These are phyloP conservation scores for Cunninghamia lanceolata DNA, from an alignment of 75 land plant genomes.

Conservation along the genomic window DNA sequence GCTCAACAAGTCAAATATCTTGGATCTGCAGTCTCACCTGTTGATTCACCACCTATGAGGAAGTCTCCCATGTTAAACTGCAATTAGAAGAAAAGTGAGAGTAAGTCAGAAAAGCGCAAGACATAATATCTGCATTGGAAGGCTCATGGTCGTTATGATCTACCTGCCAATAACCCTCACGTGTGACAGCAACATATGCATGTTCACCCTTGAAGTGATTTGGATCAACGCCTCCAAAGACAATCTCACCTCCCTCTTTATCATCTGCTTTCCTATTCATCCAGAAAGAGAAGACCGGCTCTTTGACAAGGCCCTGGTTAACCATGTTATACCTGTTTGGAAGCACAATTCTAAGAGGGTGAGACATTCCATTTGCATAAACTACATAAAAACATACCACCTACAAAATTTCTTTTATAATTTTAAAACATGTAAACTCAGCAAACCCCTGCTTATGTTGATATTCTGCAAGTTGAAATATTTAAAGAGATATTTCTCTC, in stretches of 20 bases:
- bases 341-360: neutral
- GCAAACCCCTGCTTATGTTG: neutral
- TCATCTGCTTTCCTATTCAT: constrained; percentile 76
- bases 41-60: constrained; percentile 54
- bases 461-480: neutral
- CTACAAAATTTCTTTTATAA: neutral
- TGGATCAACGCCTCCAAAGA: constrained; percentile 95
- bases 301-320: constrained; percentile 75
- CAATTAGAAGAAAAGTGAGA: constrained; percentile 3
- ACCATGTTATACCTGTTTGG: constrained; percentile 87
- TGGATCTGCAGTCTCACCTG: constrained; percentile 33
- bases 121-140: neutral
- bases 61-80: constrained; percentile 94
- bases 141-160: neutral
- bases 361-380: neutral
- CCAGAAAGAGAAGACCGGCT: constrained; percentile 98
- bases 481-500: neutral
- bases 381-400: neutral
- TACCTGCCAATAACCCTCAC: constrained; percentile 98
- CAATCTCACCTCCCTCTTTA: constrained; percentile 84
- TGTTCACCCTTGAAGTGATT: constrained; percentile 85
- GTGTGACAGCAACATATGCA: constrained; percentile 79
- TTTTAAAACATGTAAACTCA: neutral
- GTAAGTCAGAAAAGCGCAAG: neutral
- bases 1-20: neutral